These are phyloP conservation scores for Nelumbo lutea DNA, from an alignment of 164 flowering plant species.

Conservation along the genomic window DNA sequence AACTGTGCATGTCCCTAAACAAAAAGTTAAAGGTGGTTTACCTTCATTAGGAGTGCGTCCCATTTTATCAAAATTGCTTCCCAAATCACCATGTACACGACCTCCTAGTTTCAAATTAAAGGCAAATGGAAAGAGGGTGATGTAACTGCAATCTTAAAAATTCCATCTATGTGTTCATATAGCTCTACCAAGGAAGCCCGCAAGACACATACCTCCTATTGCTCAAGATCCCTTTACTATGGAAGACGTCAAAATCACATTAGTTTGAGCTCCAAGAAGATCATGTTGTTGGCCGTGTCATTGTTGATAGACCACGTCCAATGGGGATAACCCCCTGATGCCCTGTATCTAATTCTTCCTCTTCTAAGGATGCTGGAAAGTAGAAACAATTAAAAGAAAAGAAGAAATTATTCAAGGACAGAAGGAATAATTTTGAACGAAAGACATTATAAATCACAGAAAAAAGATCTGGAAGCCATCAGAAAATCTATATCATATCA, in stretches of 20 bases:
- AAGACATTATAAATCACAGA: neutral
- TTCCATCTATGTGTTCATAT: too few species aligned
- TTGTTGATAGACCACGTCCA: slow-evolving; percentile 88
- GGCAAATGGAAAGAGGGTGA: too few species aligned
- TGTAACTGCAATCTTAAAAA: too few species aligned
- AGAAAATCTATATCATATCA: too few species aligned
- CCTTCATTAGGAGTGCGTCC: too few species aligned
- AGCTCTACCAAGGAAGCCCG: neutral
- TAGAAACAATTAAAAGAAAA: neutral
- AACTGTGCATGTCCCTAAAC: too few species aligned
- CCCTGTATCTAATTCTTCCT: slow-evolving; percentile 38
- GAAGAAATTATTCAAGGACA: neutral
- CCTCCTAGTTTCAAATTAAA: too few species aligned
- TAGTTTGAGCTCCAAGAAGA: slow-evolving; percentile 1
- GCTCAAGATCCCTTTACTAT: neutral
- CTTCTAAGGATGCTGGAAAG: slow-evolving; percentile 43
- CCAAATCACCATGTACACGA: too few species aligned
- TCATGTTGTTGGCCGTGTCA: slow-evolving; percentile 95
- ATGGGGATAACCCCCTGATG: slow-evolving; percentile 52
- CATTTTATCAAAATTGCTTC: too few species aligned
- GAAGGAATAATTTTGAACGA: neutral
- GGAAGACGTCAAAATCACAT: neutral
- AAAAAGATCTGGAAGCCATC: neutral
- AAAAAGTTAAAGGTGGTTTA: too few species aligned
- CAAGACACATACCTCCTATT: slow-evolving; percentile 2